Evolutionary conservation across 2,329 filamentous ascomycete species (phyloP), one percentile per base, ranked within the genome.

Genomic region (Curvularia hawaiiensis): DNA sequence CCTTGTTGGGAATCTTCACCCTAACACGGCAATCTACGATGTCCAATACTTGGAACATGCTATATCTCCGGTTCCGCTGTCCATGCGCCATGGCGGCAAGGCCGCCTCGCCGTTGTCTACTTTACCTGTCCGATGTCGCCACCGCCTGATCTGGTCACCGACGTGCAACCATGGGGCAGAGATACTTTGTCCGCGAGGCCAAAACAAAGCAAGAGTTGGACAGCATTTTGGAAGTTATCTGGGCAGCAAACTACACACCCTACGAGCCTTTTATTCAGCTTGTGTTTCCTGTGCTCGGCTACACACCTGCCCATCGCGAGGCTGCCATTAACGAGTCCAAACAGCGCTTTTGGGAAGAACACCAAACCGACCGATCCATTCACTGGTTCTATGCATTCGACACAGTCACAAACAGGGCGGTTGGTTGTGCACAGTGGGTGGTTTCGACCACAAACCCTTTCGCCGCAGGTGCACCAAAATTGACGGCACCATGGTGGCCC

Each of bases 401-500:
- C 26, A 61, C 57, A 9, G 52, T 57, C 26, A 70, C 65, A 1
- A 62, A 61, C 7, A 48, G 65, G 24, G 47, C 59, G 1, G 66
- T 75, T 11, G 73, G 69, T 16, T 73, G 69, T 47, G 66, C 67
- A 18, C 72, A 76, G 56, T 76, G 73, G 73, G 62, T 73, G 5
- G 54, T 72, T 10, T 64, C 60, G 30, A 57, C 47, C 9, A 48
- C 62, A 22, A 75, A 75, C 52, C 72, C 70, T 3, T 76, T 75
- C 44, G 59, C 60, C n/a, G 55, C 63, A n/a, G 72, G 70, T 8
- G 51, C 58, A n/a, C 66, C 64, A 7, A 62, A 59, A 16, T 39
- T 75, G 35, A 58, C 56, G 45, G 71, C 73, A 52, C 67, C 71
- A 20, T 76, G 73, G 73, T 76, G 72, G 72, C 73, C 73, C 0